Base-by-base conservation (phyloP, 306 rosid species). In the Arachis hypogaea region DNA sequence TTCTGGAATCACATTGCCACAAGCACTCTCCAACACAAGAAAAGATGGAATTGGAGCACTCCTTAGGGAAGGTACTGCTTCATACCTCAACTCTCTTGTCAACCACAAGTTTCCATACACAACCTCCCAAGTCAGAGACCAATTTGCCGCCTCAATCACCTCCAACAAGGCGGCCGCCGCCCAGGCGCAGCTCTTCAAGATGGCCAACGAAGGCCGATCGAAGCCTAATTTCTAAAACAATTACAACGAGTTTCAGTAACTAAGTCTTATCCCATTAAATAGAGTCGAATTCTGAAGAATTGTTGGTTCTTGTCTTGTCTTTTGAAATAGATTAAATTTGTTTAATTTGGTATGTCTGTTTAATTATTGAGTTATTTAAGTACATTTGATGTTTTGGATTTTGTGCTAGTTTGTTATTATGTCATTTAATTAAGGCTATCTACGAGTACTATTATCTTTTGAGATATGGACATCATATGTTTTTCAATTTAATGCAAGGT, bases 21-120 rank as follows among this genome's bases (percentile, higher is more conserved):
- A 94, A 78, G 97, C 92, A 59, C 96, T 94, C 42, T 82, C 94
- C 66, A 91, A 93, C 96, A 77, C 94, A 28, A 88, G 91, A 49
- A 76, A 73, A 22, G 97, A 93, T 82, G 97, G 97, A 7, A 49
- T 86, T 1, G 96, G 97, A 16, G 85, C 86, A 41, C 96, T 94
- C 50, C 84, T 74, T 61, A 78, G 98, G 63, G 90, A 91, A 85
- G 98, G 97, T 10, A 85, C 97, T 3, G 96, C 98, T 50, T 81
- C 97, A 0, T 85, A 85, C 64, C 90, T 94, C 56, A 94, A 94
- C 83, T 88, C 98, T 7, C 69, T 94, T 80, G 91, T 88, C n/a
- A 89, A 84, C 82, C 52, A 75, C 85, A 85, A 51, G 59, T 94
- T 94, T 86, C 88, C 92, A 18, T 89, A 78, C 88, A 83, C 89